Evolutionary conservation across 805 yeast genomes (phyloP).

Genomic region (Hanseniaspora occidentalis): DNA sequence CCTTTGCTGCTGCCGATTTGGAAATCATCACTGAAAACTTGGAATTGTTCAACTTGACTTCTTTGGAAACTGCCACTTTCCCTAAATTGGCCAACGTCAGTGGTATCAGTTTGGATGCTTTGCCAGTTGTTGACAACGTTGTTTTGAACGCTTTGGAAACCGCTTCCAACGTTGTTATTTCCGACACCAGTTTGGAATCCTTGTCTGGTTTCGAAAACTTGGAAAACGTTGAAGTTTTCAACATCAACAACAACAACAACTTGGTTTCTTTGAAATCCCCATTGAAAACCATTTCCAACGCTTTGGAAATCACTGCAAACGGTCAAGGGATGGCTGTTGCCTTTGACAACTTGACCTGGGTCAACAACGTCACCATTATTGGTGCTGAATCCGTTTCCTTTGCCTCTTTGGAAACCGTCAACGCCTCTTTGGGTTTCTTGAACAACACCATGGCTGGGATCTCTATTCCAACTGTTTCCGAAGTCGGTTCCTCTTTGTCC

Average conservation of each 20-base stretch:
- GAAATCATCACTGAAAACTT: conserved; percentile 64
- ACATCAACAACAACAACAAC: conserved; percentile 85
- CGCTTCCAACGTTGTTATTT: conserved; percentile 56
- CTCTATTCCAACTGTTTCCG: conserved; percentile 39
- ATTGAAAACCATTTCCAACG: conserved; percentile 59
- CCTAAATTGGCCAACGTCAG: conserved; percentile 78
- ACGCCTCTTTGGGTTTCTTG: conserved; percentile 73
- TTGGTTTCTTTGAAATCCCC: conserved; percentile 61
- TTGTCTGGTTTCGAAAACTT: conserved; percentile 50
- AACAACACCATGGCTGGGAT: conserved; percentile 52
- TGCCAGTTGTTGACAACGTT: conserved; percentile 68
- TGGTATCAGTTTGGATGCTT: conserved; percentile 63
- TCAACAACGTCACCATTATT: conserved; percentile 79
- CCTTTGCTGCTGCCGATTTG: conserved; percentile 70
- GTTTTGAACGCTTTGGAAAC: conserved; percentile 56
- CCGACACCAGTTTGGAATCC: conserved; percentile 61
- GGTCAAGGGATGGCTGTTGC: conserved; percentile 60
- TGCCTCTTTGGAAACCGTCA: conserved; percentile 54
- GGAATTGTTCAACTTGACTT: conserved; percentile 48
- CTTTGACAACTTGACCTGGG: conserved; percentile 65
- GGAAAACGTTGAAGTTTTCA: conserved; percentile 38
- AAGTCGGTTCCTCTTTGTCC: conserved; percentile 73
- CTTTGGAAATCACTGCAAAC: conserved; percentile 75
- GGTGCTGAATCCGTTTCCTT: conserved; percentile 64
- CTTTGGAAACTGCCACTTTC: conserved; percentile 54